Evolutionary conservation across 2,329 filamentous ascomycete genomes (phyloP).

Genomic region (Penicillium thymicola): DNA sequence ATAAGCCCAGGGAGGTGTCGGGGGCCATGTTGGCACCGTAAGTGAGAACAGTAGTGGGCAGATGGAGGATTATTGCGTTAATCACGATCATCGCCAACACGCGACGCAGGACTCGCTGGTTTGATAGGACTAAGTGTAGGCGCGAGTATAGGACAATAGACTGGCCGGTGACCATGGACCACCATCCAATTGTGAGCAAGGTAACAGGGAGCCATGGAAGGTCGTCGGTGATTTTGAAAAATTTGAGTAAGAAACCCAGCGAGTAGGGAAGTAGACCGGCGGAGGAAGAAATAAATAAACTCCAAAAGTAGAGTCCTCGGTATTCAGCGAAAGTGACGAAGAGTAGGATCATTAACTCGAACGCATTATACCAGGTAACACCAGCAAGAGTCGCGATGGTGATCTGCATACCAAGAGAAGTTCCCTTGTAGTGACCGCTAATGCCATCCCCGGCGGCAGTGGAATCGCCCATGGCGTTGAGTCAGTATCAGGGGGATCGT

Average conservation of each 20-base stretch:
- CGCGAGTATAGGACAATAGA: constrained; percentile 50
- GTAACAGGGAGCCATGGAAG: constrained; percentile 39
- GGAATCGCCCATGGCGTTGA: constrained; percentile 25
- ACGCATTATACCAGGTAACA: constrained; percentile 50
- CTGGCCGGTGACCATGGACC: constrained; percentile 49
- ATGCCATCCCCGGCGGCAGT: constrained; percentile 35
- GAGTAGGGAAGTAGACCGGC: constrained; percentile 46
- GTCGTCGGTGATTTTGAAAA: constrained; percentile 39
- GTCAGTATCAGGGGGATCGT: constrained; percentile 9
- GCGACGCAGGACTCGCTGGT: constrained; percentile 38
- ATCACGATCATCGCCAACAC: constrained; percentile 49
- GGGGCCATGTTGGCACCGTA: constrained; percentile 42
- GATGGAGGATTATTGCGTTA: constrained; percentile 43
- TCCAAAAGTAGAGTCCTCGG: constrained; percentile 51
- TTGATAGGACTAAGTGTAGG: constrained; percentile 47
- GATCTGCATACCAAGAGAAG: constrained; percentile 39
- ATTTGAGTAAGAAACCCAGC: constrained; percentile 49
- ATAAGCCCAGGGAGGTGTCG: constrained; percentile 16
- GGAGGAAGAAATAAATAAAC: constrained; percentile 44
- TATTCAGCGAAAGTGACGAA: constrained; percentile 49
- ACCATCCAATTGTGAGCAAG: constrained; percentile 47
- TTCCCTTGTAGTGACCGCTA: constrained; percentile 36
- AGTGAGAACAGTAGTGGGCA: constrained; percentile 47
- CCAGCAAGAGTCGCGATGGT: constrained; percentile 47
- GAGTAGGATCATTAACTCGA: constrained; percentile 49